phyloP scores from a whole-genome alignment of 2,329 filamentous ascomycete genomes.

The Penicillium sp. region DNA sequence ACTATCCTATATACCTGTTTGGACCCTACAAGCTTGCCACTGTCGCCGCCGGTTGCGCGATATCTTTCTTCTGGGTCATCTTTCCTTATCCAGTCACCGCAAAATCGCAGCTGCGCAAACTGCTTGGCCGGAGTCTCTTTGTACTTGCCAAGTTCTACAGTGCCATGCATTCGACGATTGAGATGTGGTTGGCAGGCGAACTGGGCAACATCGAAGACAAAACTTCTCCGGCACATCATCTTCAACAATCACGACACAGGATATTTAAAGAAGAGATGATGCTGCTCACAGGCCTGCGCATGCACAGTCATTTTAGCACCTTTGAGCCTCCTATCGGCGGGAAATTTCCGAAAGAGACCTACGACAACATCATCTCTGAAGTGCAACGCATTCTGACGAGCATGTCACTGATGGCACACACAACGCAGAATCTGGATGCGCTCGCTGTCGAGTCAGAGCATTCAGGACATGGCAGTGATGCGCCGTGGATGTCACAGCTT shows the following conservation, averaged over 20 bases:
- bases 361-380: constrained; percentile 62
- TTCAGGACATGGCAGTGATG: constrained; percentile 26
- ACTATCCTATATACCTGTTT: constrained; percentile 70
- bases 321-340: constrained; percentile 74
- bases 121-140: constrained; percentile 68
- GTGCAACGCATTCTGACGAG: constrained; percentile 59
- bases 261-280: constrained; percentile 68
- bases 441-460: constrained; percentile 14
- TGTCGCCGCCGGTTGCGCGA: constrained; percentile 65
- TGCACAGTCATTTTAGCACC: constrained; percentile 64
- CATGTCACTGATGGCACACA: constrained; percentile 65
- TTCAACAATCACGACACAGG: constrained; percentile 57
- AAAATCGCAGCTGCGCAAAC: constrained; percentile 66
- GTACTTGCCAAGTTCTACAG: constrained; percentile 73
- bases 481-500: constrained; percentile 63
- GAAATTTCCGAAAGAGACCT: constrained; percentile 65
- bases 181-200: constrained; percentile 60
- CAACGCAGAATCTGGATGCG: constrained; percentile 55
- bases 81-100: constrained; percentile 73
- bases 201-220: constrained; percentile 39
- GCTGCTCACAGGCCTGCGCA: constrained; percentile 62
- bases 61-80: constrained; percentile 76
- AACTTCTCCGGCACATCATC: constrained; percentile 33
- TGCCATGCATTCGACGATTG: constrained; percentile 68
- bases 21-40: constrained; percentile 70